Evolutionary conservation across 1,284 basidiomycete genomes (phyloP).

Genomic region (Leccinum fuscescens): DNA sequence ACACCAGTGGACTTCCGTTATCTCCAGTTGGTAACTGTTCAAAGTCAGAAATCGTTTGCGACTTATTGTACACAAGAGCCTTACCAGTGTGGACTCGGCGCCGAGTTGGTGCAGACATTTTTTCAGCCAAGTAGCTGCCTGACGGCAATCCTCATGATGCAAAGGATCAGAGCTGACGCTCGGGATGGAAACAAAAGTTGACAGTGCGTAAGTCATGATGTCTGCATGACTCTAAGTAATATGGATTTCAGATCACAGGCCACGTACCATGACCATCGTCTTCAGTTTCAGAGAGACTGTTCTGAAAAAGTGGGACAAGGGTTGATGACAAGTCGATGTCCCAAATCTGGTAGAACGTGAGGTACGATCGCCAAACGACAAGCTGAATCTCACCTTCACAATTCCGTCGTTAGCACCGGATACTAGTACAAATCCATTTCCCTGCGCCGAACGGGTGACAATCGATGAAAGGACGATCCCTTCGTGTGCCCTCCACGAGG

Average conservation of each 20-base stretch:
- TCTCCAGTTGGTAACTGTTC: slow-evolving; percentile 63
- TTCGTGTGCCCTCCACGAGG: slow-evolving; percentile 77
- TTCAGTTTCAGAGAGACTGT: slow-evolving; percentile 14
- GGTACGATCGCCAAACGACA: background rate
- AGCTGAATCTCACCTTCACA: slow-evolving; percentile 60
- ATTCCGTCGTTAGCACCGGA: slow-evolving; percentile 85
- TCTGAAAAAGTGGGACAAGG: slow-evolving; percentile 8
- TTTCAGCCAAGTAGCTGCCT: slow-evolving; percentile 87
- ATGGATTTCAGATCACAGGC: background rate
- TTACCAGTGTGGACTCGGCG: slow-evolving; percentile 71
- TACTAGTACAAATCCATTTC: slow-evolving; percentile 50
- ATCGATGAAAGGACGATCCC: slow-evolving; percentile 82
- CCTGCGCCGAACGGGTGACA: slow-evolving; percentile 39
- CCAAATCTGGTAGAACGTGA: slow-evolving; percentile 49
- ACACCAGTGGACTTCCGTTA: slow-evolving; percentile 76
- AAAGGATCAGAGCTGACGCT: slow-evolving; percentile 74
- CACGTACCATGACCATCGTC: slow-evolving; percentile 24
- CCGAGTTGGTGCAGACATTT: slow-evolving; percentile 86
- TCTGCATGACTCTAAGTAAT: slow-evolving; percentile 40
- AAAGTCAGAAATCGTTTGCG: background rate
- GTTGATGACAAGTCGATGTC: slow-evolving; percentile 41
- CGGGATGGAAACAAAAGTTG: slow-evolving; percentile 84
- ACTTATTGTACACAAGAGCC: slow-evolving; percentile 23
- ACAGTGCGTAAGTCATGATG: slow-evolving; percentile 69
- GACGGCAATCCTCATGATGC: slow-evolving; percentile 86